A percentile compares a stretch with the other conserved stretches of the same genome.
Conservation (phyloP, 805 yeast species). For the Monosporozyma unispora region DNA sequence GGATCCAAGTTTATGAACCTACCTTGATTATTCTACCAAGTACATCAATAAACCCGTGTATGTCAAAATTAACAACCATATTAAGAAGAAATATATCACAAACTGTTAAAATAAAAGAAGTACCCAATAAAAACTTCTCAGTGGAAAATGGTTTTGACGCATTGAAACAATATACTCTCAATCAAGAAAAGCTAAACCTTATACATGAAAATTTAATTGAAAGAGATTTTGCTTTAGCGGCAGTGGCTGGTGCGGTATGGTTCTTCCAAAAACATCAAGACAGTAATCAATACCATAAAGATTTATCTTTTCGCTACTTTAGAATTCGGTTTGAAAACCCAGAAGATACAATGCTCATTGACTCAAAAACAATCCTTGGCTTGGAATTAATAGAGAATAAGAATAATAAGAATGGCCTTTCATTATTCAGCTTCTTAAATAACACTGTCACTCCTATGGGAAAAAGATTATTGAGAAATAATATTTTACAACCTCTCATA, state of each 20-base stretch:
- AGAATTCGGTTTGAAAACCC: slow-evolving; percentile 33
- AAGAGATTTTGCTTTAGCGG: slow-evolving; percentile 26
- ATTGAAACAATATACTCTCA: slow-evolving; percentile 16
- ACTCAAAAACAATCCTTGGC: slow-evolving; percentile 30
- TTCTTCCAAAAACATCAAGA: slow-evolving; percentile 12
- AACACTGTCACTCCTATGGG: slow-evolving; percentile 42
- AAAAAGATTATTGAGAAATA: slow-evolving; percentile 32
- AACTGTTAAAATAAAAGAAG: slow-evolving; percentile 19
- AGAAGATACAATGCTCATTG: slow-evolving; percentile 38
- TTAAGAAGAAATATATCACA: slow-evolving; percentile 28
- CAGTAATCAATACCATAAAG: neutral
- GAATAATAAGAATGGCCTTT: slow-evolving; percentile 22
- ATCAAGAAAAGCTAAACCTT: slow-evolving; percentile 2
- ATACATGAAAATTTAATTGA: slow-evolving; percentile 20
- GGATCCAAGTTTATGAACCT: slow-evolving; percentile 30
- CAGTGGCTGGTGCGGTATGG: slow-evolving; percentile 29
- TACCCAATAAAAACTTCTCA: slow-evolving; percentile 23
- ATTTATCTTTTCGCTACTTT: slow-evolving; percentile 22
- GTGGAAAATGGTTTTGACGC: slow-evolving; percentile 18
- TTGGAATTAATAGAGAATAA: slow-evolving; percentile 35
- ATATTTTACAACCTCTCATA: slow-evolving; percentile 41
- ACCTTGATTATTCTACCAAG: slow-evolving; percentile 32
- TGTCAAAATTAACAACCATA: slow-evolving; percentile 30
- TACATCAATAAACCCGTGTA: slow-evolving; percentile 19
- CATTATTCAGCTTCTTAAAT: slow-evolving; percentile 33